These are phyloP conservation scores for Trichoderma endophyticum DNA, from an alignment of 2,329 filamentous ascomycete species.

Conservation along the genomic window DNA sequence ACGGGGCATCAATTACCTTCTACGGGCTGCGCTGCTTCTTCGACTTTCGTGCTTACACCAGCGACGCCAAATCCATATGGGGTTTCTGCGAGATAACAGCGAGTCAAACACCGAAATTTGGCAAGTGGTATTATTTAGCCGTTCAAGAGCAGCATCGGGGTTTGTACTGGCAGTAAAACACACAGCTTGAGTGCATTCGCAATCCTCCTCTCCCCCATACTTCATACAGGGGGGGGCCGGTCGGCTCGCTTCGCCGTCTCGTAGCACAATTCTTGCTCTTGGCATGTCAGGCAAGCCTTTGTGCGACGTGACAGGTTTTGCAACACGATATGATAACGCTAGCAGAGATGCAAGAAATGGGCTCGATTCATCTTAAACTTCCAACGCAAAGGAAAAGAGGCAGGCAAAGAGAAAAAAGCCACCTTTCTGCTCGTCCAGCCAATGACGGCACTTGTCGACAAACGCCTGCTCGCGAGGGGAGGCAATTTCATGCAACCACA, in stretches of 20 bases:
- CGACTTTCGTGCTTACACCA: neutral
- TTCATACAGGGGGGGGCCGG: neutral
- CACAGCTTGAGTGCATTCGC: neutral
- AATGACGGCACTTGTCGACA: conserved; percentile 4
- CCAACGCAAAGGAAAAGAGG: neutral
- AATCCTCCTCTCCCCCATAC: neutral
- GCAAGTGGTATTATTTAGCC: neutral
- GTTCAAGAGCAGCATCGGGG: neutral
- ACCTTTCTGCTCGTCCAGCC: neutral
- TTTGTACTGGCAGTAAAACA: neutral
- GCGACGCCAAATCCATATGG: neutral
- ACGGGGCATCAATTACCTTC: neutral
- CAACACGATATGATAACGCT: neutral
- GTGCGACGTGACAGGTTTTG: neutral
- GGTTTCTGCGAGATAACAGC: neutral
- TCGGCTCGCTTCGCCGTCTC: conserved; percentile 1
- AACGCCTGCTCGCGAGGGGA: neutral
- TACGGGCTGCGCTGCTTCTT: neutral
- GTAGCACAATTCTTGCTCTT: neutral
- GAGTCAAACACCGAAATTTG: neutral
- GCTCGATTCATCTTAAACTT: neutral
- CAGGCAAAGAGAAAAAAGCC: neutral
- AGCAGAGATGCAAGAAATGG: neutral
- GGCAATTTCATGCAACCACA: neutral
- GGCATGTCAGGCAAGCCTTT: neutral